A percentile compares a stretch with the other conserved stretches of the same genome.
These are phyloP conservation scores for Dianthus caryophyllus DNA, from an alignment of 148 eudicot species.

Conservation along the genomic window DNA sequence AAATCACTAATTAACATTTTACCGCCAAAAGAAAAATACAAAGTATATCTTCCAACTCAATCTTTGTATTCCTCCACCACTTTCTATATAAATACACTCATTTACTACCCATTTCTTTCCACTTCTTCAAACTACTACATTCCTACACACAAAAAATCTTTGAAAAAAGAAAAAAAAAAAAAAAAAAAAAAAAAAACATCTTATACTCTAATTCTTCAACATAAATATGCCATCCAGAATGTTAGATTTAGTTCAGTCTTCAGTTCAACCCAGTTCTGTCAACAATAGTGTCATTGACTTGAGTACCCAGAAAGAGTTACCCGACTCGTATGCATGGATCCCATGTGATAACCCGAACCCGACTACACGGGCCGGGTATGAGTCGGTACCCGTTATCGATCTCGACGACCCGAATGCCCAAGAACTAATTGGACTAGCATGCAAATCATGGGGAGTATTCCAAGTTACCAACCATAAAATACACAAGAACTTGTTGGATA, in stretches of 20 bases:
- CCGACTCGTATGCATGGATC: slow-evolving; percentile 66
- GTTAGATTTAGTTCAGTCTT: slow-evolving; percentile 11
- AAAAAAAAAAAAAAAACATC: not conserved
- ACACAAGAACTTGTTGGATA: slow-evolving; percentile 30
- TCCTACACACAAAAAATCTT: not conserved
- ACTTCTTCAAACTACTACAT: not conserved
- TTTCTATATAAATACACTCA: slow-evolving; percentile 16
- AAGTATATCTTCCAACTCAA: slow-evolving; percentile 18
- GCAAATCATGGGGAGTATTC: slow-evolving; percentile 75
- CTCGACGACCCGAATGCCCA: slow-evolving; percentile 41
- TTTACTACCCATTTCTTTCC: slow-evolving; percentile 14
- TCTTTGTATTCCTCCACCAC: slow-evolving; percentile 3
- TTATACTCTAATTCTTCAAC: slow-evolving; percentile 1
- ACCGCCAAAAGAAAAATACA: slow-evolving; percentile 17
- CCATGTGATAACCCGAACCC: slow-evolving; percentile 9
- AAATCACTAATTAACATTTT: slow-evolving; percentile 7
- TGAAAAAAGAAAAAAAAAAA: too few species aligned
- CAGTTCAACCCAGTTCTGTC: slow-evolving; percentile 3
- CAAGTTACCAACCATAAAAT: slow-evolving; percentile 62
- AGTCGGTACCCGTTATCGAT: slow-evolving; percentile 44
- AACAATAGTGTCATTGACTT: slow-evolving; percentile 38
- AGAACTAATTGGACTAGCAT: slow-evolving; percentile 53
- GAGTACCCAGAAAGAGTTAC: slow-evolving; percentile 47
- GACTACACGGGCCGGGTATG: not conserved
- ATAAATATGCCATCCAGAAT: slow-evolving; percentile 41